Evolutionary conservation across 495 filamentous ascomycete genomes (phyloP).

Genomic region (Penicillium roqueforti): DNA sequence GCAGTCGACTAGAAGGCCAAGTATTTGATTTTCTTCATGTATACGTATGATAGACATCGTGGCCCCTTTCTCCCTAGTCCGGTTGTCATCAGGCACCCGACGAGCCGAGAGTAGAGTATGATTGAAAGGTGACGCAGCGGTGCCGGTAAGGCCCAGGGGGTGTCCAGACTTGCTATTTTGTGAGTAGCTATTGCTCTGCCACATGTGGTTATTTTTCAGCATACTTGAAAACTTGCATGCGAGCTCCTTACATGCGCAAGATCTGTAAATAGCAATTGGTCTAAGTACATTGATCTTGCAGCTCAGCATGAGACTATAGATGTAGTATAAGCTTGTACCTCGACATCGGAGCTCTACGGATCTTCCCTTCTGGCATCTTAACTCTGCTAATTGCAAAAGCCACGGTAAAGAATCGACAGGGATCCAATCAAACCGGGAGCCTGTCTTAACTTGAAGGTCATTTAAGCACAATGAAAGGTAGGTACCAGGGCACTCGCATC

Average conservation of each 20-base stretch:
- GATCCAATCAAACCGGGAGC: background rate
- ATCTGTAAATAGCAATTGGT: background rate
- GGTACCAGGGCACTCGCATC: constrained; percentile 5
- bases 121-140: constrained; percentile 7
- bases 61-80: too few relatives aligned
- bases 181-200: background rate
- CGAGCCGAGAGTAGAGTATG: background rate
- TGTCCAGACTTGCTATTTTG: constrained; percentile 1
- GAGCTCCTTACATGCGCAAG: background rate
- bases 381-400: background rate
- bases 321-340: too few relatives aligned
- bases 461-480: background rate
- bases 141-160: background rate
- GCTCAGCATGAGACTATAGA: too few relatives aligned
- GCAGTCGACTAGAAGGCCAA: too few relatives aligned
- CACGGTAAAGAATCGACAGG: background rate
- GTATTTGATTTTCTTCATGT: background rate
- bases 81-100: background rate
- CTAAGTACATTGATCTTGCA: background rate
- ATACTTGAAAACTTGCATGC: too few relatives aligned
- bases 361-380: background rate
- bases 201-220: background rate
- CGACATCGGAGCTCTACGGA: constrained; percentile 1
- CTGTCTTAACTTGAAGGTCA: background rate
- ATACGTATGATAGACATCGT: background rate